These are phyloP conservation scores for Raphanus hybrid DNA, from an alignment of 441 rosid genomes.

Conservation along the genomic window DNA sequence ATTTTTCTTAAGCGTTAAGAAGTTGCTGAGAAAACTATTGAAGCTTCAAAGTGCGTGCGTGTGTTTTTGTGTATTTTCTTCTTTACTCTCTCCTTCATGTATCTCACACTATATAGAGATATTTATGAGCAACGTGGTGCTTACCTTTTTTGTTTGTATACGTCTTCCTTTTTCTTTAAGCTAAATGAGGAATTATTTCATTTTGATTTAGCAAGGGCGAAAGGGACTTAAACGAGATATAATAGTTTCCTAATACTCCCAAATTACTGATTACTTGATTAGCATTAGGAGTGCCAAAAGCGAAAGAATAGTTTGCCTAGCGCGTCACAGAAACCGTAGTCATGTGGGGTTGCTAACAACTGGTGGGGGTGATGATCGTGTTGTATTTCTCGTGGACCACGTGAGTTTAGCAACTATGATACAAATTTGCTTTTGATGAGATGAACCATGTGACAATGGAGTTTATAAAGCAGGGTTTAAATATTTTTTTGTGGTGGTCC, in stretches of 20 bases:
- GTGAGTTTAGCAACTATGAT: conserved; percentile 1
- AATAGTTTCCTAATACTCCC: neutral
- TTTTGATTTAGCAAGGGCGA: neutral
- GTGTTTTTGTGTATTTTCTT: conserved; percentile 14
- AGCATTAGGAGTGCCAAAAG: conserved; percentile 8
- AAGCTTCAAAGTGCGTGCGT: conserved; percentile 16
- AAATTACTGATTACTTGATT: neutral
- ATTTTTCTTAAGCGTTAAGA: conserved; percentile 18
- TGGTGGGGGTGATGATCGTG: conserved; percentile 20
- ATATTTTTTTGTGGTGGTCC: conserved; percentile 6
- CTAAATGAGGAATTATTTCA: neutral
- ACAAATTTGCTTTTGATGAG: conserved; percentile 3
- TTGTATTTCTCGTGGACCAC: conserved; percentile 27
- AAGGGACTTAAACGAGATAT: neutral
- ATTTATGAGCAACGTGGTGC: conserved; percentile 36
- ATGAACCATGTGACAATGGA: conserved; percentile 17
- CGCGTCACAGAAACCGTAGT: conserved; percentile 3
- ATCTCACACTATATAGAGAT: conserved; percentile 37
- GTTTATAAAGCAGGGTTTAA: neutral
- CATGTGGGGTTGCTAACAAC: conserved; percentile 9
- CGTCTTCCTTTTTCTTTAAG: conserved; percentile 2
- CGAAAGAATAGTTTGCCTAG: neutral
- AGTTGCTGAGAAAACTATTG: neutral
- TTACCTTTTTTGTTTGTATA: conserved; percentile 11
- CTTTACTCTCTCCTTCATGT: conserved; percentile 13